Conservation (phyloP, 2,329 filamentous ascomycete genomes). For the Ascochyta viciae-villosae region DNA sequence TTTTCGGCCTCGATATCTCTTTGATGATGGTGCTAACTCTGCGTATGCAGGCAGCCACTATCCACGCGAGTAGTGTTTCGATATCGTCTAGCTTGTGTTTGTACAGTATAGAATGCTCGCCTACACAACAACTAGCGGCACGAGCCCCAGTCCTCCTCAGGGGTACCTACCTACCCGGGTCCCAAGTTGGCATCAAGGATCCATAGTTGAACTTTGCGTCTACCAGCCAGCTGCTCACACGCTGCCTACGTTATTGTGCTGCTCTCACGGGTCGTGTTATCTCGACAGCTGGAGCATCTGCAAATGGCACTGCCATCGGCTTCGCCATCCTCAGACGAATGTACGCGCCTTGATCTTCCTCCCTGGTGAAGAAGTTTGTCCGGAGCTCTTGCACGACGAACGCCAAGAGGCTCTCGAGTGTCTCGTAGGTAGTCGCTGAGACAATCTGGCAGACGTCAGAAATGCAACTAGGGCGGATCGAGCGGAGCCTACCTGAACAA, state of each 20-base stretch:
- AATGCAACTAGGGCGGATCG: background rate
- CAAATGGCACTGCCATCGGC: conserved; percentile 75
- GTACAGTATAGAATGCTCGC: conserved; percentile 9
- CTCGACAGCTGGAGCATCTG: conserved; percentile 74
- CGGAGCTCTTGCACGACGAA: conserved; percentile 52
- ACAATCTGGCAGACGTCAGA: conserved; percentile 47
- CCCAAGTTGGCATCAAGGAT: background rate
- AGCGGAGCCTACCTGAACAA: conserved; percentile 64
- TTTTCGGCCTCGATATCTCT: background rate
- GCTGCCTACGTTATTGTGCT: conserved; percentile 2
- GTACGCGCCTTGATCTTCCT: conserved; percentile 53
- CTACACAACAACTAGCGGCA: conserved; percentile 12
- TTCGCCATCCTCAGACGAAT: conserved; percentile 72
- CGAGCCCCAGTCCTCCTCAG: conserved; percentile 7
- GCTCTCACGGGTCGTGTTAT: conserved; percentile 47
- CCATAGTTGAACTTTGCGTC: conserved; percentile 3
- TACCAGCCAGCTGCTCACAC: background rate
- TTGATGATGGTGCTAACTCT: conserved; percentile 1
- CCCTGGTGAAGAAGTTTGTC: conserved; percentile 45
- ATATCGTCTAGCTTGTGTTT: conserved; percentile 5
- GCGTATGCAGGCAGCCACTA: conserved; percentile 11
- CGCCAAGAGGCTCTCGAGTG: conserved; percentile 55
- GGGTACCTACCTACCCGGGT: background rate
- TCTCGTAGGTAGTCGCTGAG: conserved; percentile 54
- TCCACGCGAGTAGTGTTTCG: conserved; percentile 4